These are phyloP conservation scores for Sisymbrium irio DNA, from an alignment of 345 rosid genomes.

Conservation along the genomic window DNA sequence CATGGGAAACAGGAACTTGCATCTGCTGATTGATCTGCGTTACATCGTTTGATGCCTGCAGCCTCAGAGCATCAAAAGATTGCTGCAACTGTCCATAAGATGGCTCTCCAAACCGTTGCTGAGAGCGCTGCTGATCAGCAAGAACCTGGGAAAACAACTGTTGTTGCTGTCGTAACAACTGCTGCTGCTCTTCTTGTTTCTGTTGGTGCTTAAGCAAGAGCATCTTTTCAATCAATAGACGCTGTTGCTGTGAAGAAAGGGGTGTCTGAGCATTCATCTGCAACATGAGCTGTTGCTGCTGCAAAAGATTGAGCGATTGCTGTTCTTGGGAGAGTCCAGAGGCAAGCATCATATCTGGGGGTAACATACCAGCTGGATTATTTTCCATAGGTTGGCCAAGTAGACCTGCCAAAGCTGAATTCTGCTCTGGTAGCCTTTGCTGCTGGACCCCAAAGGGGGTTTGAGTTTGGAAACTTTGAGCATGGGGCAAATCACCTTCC, in stretches of 20 bases:
- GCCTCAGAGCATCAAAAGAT: conserved; percentile 51
- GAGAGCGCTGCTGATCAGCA: conserved; percentile 58
- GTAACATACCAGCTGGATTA: conserved; percentile 47
- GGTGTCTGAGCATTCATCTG: conserved; percentile 68
- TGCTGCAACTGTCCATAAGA: conserved; percentile 56
- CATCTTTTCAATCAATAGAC: conserved; percentile 61
- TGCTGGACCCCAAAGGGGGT: conserved; percentile 66
- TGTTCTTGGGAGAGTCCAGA: conserved; percentile 70
- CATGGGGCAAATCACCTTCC: conserved; percentile 55
- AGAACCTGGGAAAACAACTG: conserved; percentile 79
- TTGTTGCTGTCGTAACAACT: conserved; percentile 64
- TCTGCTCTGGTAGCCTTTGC: conserved; percentile 57
- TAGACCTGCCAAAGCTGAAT: conserved; percentile 53
- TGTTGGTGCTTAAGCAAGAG: conserved; percentile 74
- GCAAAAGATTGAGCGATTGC: conserved; percentile 67
- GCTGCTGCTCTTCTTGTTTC: conserved; percentile 83
- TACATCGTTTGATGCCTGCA: conserved; percentile 53
- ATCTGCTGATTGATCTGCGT: conserved; percentile 52
- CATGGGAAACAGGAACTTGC: conserved; percentile 46
- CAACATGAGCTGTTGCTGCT: conserved; percentile 68
- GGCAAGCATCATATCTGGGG: conserved; percentile 52
- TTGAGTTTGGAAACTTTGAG: conserved; percentile 57
- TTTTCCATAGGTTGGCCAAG: conserved; percentile 67
- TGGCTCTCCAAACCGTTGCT: conserved; percentile 58
- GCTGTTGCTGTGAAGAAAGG: conserved; percentile 68